These are phyloP conservation scores for Emergomyces orientalis DNA, from an alignment of 2,329 filamentous ascomycete genomes.

Conservation along the genomic window DNA sequence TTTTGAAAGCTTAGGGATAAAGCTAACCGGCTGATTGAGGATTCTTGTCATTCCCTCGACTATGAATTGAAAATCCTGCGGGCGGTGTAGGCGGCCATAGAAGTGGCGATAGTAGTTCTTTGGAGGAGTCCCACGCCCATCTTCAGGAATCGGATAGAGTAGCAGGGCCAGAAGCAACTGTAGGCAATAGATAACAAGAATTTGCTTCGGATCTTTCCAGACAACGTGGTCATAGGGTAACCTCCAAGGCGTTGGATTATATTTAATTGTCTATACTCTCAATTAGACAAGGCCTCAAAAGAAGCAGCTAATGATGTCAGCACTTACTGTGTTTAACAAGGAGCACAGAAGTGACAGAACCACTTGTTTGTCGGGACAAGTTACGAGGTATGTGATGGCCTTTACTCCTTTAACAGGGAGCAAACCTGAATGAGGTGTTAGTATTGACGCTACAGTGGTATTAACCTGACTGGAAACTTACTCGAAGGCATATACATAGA, in stretches of 20 bases:
- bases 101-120: conserved; percentile 96
- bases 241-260: conserved; percentile 88
- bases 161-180: conserved; percentile 81
- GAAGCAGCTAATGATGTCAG: not conserved
- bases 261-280: conserved; percentile 68
- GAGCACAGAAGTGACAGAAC: conserved; percentile 88
- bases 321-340: conserved; percentile 75
- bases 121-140: conserved; percentile 51
- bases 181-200: conserved; percentile 81
- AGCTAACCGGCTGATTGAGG: conserved; percentile 65
- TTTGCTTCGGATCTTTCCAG: conserved; percentile 82
- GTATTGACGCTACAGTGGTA: conserved; percentile 8
- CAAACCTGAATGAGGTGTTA: conserved; percentile 36
- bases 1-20: not conserved
- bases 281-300: conserved; percentile 7
- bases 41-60: conserved; percentile 90
- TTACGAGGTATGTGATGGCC: conserved; percentile 79
- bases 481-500: conserved; percentile 86
- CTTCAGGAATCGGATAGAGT: conserved; percentile 79
- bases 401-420: conserved; percentile 75
- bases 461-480: conserved; percentile 25
- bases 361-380: conserved; percentile 80
- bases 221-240: conserved; percentile 90
- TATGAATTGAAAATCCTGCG: conserved; percentile 95
- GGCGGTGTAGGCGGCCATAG: conserved; percentile 76